A percentile compares a stretch with the other conserved stretches of the same genome.
Conservation (phyloP, 805 yeast species). For the Candida multigemmis region DNA sequence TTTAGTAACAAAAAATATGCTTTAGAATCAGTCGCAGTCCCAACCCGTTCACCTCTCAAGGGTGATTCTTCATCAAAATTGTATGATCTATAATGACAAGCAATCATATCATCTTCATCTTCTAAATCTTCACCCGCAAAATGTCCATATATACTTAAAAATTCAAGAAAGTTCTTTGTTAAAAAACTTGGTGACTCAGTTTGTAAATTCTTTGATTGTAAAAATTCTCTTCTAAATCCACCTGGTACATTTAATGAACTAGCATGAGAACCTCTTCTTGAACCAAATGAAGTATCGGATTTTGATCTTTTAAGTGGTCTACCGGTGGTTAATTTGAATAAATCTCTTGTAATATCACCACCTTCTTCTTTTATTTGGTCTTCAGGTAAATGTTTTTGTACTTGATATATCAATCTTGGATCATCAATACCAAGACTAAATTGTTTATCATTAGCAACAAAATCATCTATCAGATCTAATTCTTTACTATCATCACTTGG, state of each 20-base stretch:
- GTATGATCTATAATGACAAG: conserved; percentile 34
- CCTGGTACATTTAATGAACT: conserved; percentile 71
- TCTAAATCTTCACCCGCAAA: conserved; percentile 81
- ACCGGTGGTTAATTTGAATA: conserved; percentile 29
- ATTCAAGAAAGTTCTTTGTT: conserved; percentile 69
- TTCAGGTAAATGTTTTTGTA: conserved; percentile 27
- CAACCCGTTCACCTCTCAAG: conserved; percentile 25
- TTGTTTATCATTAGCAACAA: too few species aligned
- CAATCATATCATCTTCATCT: conserved; percentile 48
- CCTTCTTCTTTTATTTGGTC: conserved; percentile 33
- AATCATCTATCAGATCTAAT: too few species aligned
- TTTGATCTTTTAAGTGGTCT: conserved; percentile 7
- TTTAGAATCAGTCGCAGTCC: conserved; percentile 66
- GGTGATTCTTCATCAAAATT: conserved; percentile 31
- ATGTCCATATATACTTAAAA: conserved; percentile 72
- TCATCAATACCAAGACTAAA: conserved; percentile 24
- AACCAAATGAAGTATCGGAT: conserved; percentile 14
- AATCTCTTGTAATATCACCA: conserved; percentile 44
- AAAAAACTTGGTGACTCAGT: conserved; percentile 35
- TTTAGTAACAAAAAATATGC: conserved; percentile 66
- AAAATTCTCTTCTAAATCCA: conserved; percentile 69
- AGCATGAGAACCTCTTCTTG: conserved; percentile 55
- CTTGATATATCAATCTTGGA: conserved; percentile 19
- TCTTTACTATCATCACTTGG: too few species aligned
- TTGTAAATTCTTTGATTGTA: conserved; percentile 18